Conservation (phyloP, 2,329 filamentous ascomycete genomes). For the Beauveria brongniartii region DNA sequence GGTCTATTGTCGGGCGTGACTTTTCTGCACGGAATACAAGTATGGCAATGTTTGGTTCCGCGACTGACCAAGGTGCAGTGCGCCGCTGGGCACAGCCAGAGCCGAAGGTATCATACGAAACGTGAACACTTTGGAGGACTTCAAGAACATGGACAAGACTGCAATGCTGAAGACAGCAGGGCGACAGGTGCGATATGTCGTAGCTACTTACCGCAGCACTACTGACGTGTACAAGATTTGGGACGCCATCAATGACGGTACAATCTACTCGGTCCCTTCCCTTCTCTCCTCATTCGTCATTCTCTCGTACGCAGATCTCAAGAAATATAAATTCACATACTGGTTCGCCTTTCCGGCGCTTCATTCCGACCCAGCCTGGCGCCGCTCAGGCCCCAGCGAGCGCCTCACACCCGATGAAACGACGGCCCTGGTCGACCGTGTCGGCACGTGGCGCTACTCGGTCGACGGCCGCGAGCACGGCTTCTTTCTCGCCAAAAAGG, state of each 20-base stretch:
- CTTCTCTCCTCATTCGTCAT: slow-evolving; percentile 82
- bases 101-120: slow-evolving; percentile 94
- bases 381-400: slow-evolving; percentile 44
- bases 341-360: slow-evolving; percentile 95
- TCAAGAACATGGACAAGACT: slow-evolving; percentile 72
- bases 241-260: slow-evolving; percentile 95
- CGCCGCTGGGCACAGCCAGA: slow-evolving; percentile 63
- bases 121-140: slow-evolving; percentile 91
- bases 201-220: neutral
- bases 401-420: slow-evolving; percentile 62
- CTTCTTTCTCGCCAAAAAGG: slow-evolving; percentile 88
- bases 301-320: slow-evolving; percentile 89
- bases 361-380: slow-evolving; percentile 82
- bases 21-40: neutral
- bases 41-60: neutral
- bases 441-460: slow-evolving; percentile 81
- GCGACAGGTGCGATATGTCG: slow-evolving; percentile 52
- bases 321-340: slow-evolving; percentile 97
- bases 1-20: slow-evolving; percentile 24
- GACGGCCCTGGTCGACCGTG: slow-evolving; percentile 67
- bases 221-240: slow-evolving; percentile 61
- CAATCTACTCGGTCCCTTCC: slow-evolving; percentile 90
- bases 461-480: slow-evolving; percentile 80
- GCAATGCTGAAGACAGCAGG: slow-evolving; percentile 72
- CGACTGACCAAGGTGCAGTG: slow-evolving; percentile 34